Evolutionary conservation across 106 monocot species (phyloP), one percentile per base, ranked within the genome.

Genomic region (Platanthera zijinensis): DNA sequence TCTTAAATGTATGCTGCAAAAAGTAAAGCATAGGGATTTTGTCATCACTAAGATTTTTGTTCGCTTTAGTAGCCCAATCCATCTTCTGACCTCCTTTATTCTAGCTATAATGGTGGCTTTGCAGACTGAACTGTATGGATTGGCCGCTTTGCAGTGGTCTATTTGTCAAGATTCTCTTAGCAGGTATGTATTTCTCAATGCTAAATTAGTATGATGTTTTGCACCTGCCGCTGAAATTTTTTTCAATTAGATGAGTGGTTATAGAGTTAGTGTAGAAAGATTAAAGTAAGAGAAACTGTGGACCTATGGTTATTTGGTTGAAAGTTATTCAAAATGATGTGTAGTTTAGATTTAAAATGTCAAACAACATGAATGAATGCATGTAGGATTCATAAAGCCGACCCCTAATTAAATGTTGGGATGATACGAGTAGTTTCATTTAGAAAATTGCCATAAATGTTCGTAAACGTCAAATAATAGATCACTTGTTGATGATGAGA

Each of bases 121-220:
- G 71, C 79, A 90, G 90, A 90, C 83, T 83, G 87, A 90, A 48
- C 78, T 90, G 56, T 87, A 90, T 78, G 90, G 90, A 74, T 79
- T 74, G 73, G 90, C 90, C 76, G 90, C 90, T 61, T 81, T 90
- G 71, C 85, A 90, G 13, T 90, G 84, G 85, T 84, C 90, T 30
- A 83, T 90, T 68, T 90, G 90, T 79, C 87, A 82, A 71, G 90
- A 90, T 90, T 90, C 90, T 63, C 81, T 90, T 56, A 57, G 83
- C 74, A 87, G 89, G 89, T 90, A 85, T 67, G 22, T 11, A 47
- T 74, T 46, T 48, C 57, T 47, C 13, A 48, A 12, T 22, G 53
- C 48, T 68, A 22, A 12, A 64, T 56, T 21, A 30, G 8, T 30
- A 28, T 77, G 12, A 12, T 8, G 2, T 17, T 4, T 75, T 13